Evolutionary conservation across 106 monocot genomes (phyloP).

Genomic region (Platanthera zijinensis): DNA sequence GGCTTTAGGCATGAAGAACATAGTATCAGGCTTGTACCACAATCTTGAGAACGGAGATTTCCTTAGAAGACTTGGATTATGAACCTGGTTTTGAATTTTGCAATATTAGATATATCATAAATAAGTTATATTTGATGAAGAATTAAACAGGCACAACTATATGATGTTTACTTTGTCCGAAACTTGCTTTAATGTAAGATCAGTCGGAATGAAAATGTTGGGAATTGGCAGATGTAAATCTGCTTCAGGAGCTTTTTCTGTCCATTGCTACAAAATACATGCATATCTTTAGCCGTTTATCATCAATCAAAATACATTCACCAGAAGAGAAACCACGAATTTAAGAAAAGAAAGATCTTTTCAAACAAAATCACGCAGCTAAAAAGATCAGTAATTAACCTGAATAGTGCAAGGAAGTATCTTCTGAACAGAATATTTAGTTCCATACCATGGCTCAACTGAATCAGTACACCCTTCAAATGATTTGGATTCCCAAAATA

Average conservation of each 20-base stretch:
- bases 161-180: conserved; percentile 44
- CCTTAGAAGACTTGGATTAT: conserved; percentile 52
- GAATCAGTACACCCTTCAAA: conserved; percentile 70
- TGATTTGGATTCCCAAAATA: conserved; percentile 85
- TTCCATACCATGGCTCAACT: conserved; percentile 87
- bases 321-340: conserved; percentile 2
- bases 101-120: conserved; percentile 12
- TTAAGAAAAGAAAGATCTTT: not conserved
- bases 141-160: not conserved
- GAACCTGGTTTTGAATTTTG: conserved; percentile 35
- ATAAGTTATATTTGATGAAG: not conserved
- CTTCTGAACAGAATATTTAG: conserved; percentile 51
- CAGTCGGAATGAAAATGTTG: conserved; percentile 81
- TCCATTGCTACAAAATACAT: conserved; percentile 65
- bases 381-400: conserved; percentile 28
- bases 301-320: not conserved
- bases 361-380: not conserved
- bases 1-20: conserved; percentile 80
- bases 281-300: not conserved
- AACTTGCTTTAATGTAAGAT: conserved; percentile 49
- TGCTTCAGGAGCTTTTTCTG: conserved; percentile 56
- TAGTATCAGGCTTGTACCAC: conserved; percentile 91
- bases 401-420: conserved; percentile 42
- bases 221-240: conserved; percentile 66
- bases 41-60: conserved; percentile 65